Conservation (phyloP, 2,329 filamentous ascomycete species). For the Cytospora piceicola region DNA sequence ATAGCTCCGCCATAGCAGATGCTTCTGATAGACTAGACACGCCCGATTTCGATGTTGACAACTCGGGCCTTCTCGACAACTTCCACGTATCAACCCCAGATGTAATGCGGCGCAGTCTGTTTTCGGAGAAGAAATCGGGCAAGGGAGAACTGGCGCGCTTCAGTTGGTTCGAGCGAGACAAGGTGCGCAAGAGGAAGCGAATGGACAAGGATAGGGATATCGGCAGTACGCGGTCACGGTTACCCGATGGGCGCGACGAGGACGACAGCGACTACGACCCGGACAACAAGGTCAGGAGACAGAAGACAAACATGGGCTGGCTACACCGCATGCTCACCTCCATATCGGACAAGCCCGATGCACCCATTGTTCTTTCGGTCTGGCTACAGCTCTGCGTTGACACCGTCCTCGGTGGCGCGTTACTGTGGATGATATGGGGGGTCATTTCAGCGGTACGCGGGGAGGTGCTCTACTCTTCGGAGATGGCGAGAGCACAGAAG, state of each 20-base stretch:
- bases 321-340: slow-evolving; percentile 51
- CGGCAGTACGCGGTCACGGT: slow-evolving; percentile 51
- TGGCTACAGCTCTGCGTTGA: slow-evolving; percentile 69
- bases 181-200: slow-evolving; percentile 59
- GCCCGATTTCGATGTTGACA: slow-evolving; percentile 48
- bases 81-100: slow-evolving; percentile 36
- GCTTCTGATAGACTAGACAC: slow-evolving; percentile 55
- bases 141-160: slow-evolving; percentile 66
- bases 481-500: slow-evolving; percentile 69
- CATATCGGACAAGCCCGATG: slow-evolving; percentile 61
- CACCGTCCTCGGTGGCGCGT: slow-evolving; percentile 57
- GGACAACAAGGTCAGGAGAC: slow-evolving; percentile 36
- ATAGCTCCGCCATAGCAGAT: slow-evolving; percentile 64
- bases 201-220: slow-evolving; percentile 57
- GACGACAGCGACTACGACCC: slow-evolving; percentile 50
- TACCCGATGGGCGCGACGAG: slow-evolving; percentile 51
- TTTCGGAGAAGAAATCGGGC: slow-evolving; percentile 51
- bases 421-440: slow-evolving; percentile 69
- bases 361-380: slow-evolving; percentile 61
- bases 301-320: slow-evolving; percentile 41
- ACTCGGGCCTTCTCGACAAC: slow-evolving; percentile 37
- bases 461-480: slow-evolving; percentile 75
- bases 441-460: slow-evolving; percentile 71
- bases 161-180: slow-evolving; percentile 47
- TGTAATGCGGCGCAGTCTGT: slow-evolving; percentile 37